These are phyloP conservation scores for Wickerhamomyces bisporus DNA, from an alignment of 805 yeast genomes.

Conservation along the genomic window DNA sequence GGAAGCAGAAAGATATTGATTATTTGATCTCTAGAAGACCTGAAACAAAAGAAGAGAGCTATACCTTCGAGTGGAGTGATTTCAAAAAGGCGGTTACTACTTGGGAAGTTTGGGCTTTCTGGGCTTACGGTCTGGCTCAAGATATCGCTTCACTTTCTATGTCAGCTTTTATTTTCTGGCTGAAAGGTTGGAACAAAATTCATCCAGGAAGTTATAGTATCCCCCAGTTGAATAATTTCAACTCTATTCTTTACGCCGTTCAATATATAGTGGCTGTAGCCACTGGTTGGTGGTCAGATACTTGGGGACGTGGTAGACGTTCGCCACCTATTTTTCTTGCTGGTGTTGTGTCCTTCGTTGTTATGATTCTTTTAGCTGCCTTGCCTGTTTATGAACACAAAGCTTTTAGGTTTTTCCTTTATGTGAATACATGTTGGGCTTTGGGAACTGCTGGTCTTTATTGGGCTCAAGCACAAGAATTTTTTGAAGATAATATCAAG, in stretches of 20 bases:
- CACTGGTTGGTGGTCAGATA: not conserved
- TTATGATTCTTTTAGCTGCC: not conserved
- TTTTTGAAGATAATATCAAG: not conserved
- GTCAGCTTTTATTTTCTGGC: not conserved
- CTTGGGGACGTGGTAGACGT: not conserved
- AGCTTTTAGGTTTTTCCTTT: not conserved
- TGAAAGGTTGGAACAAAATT: constrained; percentile 1
- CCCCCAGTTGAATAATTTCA: not conserved
- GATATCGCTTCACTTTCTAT: not conserved
- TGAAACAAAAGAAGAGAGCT: not conserved
- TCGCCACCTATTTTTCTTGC: not conserved
- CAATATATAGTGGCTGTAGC: not conserved
- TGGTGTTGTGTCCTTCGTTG: not conserved
- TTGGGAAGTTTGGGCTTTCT: not conserved
- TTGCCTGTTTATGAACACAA: not conserved
- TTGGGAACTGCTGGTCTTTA: not conserved
- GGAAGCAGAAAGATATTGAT: not conserved
- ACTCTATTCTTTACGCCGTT: not conserved
- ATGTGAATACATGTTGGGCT: not conserved
- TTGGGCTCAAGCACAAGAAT: not conserved
- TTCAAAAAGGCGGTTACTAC: not conserved
- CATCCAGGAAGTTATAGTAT: not conserved
- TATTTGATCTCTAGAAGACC: not conserved
- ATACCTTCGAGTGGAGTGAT: not conserved
- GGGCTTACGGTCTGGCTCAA: not conserved